phyloP scores from a whole-genome alignment of 345 rosid genomes.

The Excoecaria cochinchinensis region DNA sequence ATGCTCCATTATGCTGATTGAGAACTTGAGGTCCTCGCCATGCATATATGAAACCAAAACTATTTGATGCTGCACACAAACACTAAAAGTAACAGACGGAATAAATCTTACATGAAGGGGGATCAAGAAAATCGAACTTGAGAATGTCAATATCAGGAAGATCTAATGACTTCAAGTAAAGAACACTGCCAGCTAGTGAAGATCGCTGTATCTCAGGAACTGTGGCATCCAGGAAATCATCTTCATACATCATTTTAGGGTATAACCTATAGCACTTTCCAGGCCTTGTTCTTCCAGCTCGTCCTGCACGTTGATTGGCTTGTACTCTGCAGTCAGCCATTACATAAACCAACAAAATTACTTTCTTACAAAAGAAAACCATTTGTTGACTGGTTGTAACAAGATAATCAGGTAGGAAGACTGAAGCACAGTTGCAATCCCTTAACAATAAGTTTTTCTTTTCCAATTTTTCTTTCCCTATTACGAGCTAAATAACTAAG shows the following conservation, averaged over 20 bases:
- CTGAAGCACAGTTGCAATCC: not conserved
- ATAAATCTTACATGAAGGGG: conserved; percentile 71
- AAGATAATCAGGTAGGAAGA: not conserved
- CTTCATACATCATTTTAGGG: conserved; percentile 67
- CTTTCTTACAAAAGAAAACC: not conserved
- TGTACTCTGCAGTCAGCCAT: conserved; percentile 63
- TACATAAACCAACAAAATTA: conserved; percentile 7
- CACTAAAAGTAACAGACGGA: conserved; percentile 3
- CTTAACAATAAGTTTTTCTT: not conserved
- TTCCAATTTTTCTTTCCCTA: not conserved
- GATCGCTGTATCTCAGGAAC: conserved; percentile 96
- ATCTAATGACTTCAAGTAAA: conserved; percentile 88
- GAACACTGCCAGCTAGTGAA: conserved; percentile 93
- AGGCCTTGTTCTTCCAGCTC: conserved; percentile 98
- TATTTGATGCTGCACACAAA: conserved; percentile 3
- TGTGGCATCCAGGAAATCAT: conserved; percentile 84
- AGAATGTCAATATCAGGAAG: conserved; percentile 89
- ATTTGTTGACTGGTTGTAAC: not conserved
- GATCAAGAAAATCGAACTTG: conserved; percentile 92
- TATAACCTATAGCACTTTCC: conserved; percentile 95
- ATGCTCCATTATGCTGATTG: not conserved
- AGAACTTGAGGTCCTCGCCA: not conserved
- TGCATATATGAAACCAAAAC: not conserved
- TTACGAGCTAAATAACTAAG: not conserved
- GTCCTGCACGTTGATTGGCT: conserved; percentile 97